Base-by-base conservation (phyloP, 108 stramenopile genomes). In the Parmales sp. region DNA sequence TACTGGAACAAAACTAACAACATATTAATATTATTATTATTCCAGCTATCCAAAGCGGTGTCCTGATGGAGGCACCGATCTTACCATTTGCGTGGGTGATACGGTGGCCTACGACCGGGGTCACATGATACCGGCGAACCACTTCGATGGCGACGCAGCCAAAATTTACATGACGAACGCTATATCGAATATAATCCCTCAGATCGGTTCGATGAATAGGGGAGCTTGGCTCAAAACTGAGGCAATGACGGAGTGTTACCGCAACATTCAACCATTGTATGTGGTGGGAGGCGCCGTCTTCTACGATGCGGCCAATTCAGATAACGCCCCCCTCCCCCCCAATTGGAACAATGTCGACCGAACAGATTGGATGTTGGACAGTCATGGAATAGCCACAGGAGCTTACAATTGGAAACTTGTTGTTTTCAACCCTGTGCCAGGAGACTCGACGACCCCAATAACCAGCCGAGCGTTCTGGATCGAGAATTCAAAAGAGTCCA, bases 191-290 rank as follows among this genome's bases (percentile, higher is more conserved):
- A 60, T 60, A 28, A 60, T 23, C 3, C 54, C 54, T 13, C 54
- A 60, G 20, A 34, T 34, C 0, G 54, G 31, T 20, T 16, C 4
- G 28, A 60, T 60, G 54, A 60, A 60, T 16, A 11, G 54, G n/a
- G 54, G 54, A 60, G 26, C 54, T 16, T 60, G 54, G 54, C 26
- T 60, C n/a, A 60, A 60, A 34, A 60, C 54, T 16, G 54, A 60
- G 36, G 36, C 36, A 34, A 28, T 60, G 54, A 34, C 36, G 7
- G 54, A 60, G 20, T 60, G 54, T 34, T 60, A 34, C 31, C 26
- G 0, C 13, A 60, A 60, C 16, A 13, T 34, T 13, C n/a, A 34
- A 1, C 54, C 54, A 16, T 34, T 34, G 13, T 34, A 13, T 2
- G 54, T 60, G n/a, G 16, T 60, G 29, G 54, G 54, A 19, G 54